Evolutionary conservation across 2,329 filamentous ascomycete genomes (phyloP).

Genomic region (Epichloe baconii): DNA sequence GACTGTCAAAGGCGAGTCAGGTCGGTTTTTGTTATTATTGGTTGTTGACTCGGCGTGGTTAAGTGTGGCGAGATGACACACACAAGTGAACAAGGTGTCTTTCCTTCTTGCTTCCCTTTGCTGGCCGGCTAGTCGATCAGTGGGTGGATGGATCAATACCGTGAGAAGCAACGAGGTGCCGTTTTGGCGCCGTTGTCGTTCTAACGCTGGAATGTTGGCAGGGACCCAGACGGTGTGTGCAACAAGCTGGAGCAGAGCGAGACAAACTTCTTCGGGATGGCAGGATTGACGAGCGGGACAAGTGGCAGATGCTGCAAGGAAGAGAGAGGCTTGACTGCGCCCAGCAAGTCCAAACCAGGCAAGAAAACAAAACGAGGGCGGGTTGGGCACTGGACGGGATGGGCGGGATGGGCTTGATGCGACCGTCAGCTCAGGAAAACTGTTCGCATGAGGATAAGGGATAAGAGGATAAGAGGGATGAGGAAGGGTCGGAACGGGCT

Average conservation of each 20-base stretch:
- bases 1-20: background rate
- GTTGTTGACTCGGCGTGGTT: background rate
- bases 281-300: background rate
- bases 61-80: background rate
- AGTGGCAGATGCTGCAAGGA: no score
- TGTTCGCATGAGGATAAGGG: background rate
- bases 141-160: background rate
- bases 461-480: background rate
- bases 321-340: no score
- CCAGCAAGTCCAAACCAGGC: background rate
- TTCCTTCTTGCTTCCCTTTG: background rate
- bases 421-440: background rate
- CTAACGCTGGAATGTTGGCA: conserved; percentile 1
- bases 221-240: background rate
- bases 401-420: no score
- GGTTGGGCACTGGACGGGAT: background rate
- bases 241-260: background rate
- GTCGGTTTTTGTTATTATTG: background rate
- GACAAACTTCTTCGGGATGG: background rate
- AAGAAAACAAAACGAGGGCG: background rate
- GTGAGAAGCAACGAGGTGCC: background rate
- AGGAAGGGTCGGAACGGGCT: background rate
- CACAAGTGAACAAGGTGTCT: background rate
- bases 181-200: background rate
- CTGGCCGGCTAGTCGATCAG: no score